phyloP scores from a whole-genome alignment of 2,329 filamentous ascomycete species.

The Dryadomyces quercus-mongolicae region DNA sequence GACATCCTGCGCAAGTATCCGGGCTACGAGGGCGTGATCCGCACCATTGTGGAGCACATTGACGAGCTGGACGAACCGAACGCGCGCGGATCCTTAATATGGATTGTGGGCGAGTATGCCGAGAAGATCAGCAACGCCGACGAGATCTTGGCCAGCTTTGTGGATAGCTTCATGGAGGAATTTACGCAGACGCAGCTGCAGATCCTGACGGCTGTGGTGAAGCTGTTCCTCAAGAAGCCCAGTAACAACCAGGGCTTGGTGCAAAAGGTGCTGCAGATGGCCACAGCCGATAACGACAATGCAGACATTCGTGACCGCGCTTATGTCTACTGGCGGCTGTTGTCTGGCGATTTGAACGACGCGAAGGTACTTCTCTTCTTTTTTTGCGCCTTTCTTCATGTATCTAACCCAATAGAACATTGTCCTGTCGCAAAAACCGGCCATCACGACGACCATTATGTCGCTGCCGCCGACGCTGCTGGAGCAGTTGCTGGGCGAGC shows the following conservation, averaged over 20 bases:
- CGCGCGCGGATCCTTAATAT: conserved; percentile 82
- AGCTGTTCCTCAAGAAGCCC: conserved; percentile 94
- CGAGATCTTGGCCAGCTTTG: conserved; percentile 81
- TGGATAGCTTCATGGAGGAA: conserved; percentile 90
- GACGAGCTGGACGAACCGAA: conserved; percentile 93
- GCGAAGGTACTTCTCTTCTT: conserved; percentile 52
- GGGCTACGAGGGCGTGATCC: conserved; percentile 95
- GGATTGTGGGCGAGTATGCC: conserved; percentile 98
- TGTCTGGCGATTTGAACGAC: conserved; percentile 82
- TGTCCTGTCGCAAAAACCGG: conserved; percentile 84
- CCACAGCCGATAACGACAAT: conserved; percentile 92
- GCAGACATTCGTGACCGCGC: conserved; percentile 94
- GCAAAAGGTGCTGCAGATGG: conserved; percentile 85
- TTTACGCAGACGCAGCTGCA: conserved; percentile 98
- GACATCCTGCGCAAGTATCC: conserved; percentile 97
- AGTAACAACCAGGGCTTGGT: conserved; percentile 83
- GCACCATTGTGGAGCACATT: conserved; percentile 89
- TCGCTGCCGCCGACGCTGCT: conserved; percentile 73
- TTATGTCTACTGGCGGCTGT: conserved; percentile 94
- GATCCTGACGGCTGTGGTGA: conserved; percentile 92
- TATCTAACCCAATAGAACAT: conserved; percentile 48
- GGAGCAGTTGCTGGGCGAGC: conserved; percentile 79
- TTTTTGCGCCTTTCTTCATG: background rate
- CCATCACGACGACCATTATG: conserved; percentile 88
- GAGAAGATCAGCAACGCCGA: conserved; percentile 99